These are phyloP conservation scores for Ganoderma lingzhi DNA, from an alignment of 1,284 basidiomycete species.

Conservation along the genomic window DNA sequence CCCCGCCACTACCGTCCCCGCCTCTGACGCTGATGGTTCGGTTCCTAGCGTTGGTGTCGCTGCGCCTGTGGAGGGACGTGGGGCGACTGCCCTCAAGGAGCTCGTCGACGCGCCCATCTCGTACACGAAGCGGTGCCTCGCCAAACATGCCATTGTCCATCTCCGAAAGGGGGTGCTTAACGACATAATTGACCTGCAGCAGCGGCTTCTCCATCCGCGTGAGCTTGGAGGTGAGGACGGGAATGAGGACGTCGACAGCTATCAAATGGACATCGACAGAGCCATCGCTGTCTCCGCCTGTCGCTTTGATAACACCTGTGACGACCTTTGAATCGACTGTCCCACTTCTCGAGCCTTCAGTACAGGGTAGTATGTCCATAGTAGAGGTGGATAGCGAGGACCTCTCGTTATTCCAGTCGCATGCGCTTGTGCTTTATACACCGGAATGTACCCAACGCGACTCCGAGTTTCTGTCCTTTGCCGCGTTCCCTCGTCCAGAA, in stretches of 20 bases:
- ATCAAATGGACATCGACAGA: conserved; percentile 37
- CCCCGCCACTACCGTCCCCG: conserved; percentile 14
- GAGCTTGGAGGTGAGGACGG: conserved; percentile 49
- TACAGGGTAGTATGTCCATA: neutral
- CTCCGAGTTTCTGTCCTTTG: too few species aligned
- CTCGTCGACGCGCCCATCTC: conserved; percentile 88
- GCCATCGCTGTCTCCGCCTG: conserved; percentile 33
- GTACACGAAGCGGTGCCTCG: conserved; percentile 93
- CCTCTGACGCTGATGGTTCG: conserved; percentile 46
- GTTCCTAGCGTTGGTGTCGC: conserved; percentile 26
- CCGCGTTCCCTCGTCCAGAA: too few species aligned
- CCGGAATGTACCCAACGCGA: too few species aligned
- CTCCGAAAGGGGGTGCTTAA: conserved; percentile 93
- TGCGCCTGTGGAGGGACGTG: conserved; percentile 31
- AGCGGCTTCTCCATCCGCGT: too few species aligned
- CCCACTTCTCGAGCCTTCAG: neutral
- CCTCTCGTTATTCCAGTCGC: too few species aligned
- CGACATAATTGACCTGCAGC: conserved; percentile 59
- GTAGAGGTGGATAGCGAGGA: too few species aligned
- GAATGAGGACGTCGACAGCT: conserved; percentile 51
- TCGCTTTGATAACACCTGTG: neutral
- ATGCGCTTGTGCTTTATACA: too few species aligned
- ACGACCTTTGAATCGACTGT: neutral
- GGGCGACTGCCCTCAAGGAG: conserved; percentile 68
- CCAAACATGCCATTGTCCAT: conserved; percentile 93